Evolutionary conservation across 1,284 basidiomycete species (phyloP), one percentile per base, ranked within the genome.

Genomic region (Sphagnurus paluster): DNA sequence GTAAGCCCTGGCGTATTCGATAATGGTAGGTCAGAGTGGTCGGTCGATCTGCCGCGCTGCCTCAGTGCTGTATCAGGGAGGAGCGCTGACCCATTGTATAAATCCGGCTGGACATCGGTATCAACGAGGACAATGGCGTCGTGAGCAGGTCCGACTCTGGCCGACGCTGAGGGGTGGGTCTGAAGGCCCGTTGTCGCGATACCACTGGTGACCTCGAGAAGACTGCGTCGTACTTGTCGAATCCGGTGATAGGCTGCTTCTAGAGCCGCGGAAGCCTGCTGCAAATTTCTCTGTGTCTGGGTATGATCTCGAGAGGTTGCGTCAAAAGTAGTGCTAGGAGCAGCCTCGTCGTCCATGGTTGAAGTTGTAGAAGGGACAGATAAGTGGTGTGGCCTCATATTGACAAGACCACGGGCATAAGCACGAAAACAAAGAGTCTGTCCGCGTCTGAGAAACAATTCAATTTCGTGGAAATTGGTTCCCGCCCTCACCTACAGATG

Each of bases 211-310:
- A 70, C 58, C 44, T 75, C 66, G 39, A 73, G 58, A 35, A 80
- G 64, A 54, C 67, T 77, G 20, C 68, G 69, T 47, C 77, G 70
- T 39, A 80, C 72, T 57, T 75, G 71, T 40, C 70, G 70, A 52
- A 81, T 72, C 28, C 75, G 71, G 53, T 66, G 69, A 56, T 76
- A 76, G 13, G 77, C 77, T 25, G 71, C 70, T 41, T 78, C 72
- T 26, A 82, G 61, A 11, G 73, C 71, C 13, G 66, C 62, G 35
- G 79, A 72, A 17, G 78, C 74, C 45, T 72, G 67, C 24, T 72
- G 70, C 21, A 79, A 60, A 55, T 60, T 71, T 49, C 63, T 59
- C 46, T 69, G 66, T 17, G 67, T 60, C 6, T 63, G 59, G 19
- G 49, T 46, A 34, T 57, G 50, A 35, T 59, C 56, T 34, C 41